Percentiles rank a stretch among this genome's conserved stretches.
Evolutionary conservation across 805 yeast species (phyloP).

Genomic region (Candida arabinofermentans): DNA sequence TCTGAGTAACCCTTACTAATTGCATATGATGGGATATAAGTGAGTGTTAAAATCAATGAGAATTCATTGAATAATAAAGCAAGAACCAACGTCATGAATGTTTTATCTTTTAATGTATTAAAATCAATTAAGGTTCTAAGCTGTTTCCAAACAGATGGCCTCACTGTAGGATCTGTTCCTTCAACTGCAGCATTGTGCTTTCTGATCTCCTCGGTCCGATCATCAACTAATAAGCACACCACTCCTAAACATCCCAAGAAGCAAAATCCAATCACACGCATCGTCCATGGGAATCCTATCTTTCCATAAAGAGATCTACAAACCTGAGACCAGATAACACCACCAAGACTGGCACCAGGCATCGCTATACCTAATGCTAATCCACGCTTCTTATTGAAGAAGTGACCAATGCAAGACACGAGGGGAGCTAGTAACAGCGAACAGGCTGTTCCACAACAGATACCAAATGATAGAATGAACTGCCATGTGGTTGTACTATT

Average conservation of each 20-base stretch:
- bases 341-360: conserved; percentile 57
- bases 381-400: conserved; percentile 56
- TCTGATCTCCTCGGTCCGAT: conserved; percentile 23
- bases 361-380: conserved; percentile 59
- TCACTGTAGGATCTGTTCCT: conserved; percentile 9
- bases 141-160: conserved; percentile 11
- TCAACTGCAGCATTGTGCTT: conserved; percentile 5
- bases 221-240: conserved; percentile 32
- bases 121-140: conserved; percentile 34
- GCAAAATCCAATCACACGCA: conserved; percentile 48
- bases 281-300: conserved; percentile 60
- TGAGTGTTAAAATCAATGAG: conserved; percentile 45
- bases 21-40: conserved; percentile 58
- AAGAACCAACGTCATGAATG: conserved; percentile 35
- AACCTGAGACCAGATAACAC: conserved; percentile 51
- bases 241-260: conserved; percentile 30
- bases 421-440: conserved; percentile 41
- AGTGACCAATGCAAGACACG: conserved; percentile 51
- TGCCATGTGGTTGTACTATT: conserved; percentile 43
- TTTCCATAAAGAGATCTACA: conserved; percentile 44
- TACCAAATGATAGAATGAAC: conserved; percentile 48
- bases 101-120: conserved; percentile 36
- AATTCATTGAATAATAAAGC: conserved; percentile 49
- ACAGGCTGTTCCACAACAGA: conserved; percentile 41
- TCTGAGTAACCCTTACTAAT: conserved; percentile 44